These are phyloP conservation scores for Nakazawaea ernobii DNA, from an alignment of 805 yeast species.

Conservation along the genomic window DNA sequence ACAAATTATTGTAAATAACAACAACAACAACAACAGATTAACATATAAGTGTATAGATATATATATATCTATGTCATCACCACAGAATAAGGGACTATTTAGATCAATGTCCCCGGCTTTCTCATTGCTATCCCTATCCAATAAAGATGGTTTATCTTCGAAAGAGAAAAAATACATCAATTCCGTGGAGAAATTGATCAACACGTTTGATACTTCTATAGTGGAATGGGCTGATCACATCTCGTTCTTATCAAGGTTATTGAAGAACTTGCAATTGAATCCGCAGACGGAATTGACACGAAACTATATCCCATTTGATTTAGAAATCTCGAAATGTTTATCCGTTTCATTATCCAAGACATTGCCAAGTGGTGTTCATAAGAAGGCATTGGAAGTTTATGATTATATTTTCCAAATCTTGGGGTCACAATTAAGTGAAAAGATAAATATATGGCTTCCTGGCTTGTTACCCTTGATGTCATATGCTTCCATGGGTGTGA, in stretches of 20 bases:
- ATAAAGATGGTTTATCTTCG: constrained; percentile 33
- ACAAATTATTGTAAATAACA: neutral
- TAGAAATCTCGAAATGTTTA: constrained; percentile 62
- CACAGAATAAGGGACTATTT: constrained; percentile 14
- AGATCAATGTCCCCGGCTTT: constrained; percentile 25
- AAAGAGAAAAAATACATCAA: constrained; percentile 64
- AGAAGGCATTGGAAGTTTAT: constrained; percentile 77
- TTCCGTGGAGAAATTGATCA: constrained; percentile 68
- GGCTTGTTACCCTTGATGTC: constrained; percentile 88
- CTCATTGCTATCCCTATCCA: constrained; percentile 12
- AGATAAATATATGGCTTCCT: constrained; percentile 79
- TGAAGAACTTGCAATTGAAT: constrained; percentile 57
- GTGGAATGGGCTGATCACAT: constrained; percentile 99
- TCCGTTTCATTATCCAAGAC: constrained; percentile 75
- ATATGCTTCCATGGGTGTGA: constrained; percentile 84
- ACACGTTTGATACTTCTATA: constrained; percentile 63
- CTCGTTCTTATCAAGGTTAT: constrained; percentile 74
- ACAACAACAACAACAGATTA: neutral
- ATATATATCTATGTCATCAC: constrained; percentile 27
- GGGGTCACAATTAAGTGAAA: constrained; percentile 49
- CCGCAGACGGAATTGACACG: constrained; percentile 30
- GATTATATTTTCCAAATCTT: constrained; percentile 61
- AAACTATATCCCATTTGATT: constrained; percentile 62
- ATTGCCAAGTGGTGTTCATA: constrained; percentile 94
- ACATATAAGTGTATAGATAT: neutral